These are phyloP conservation scores for Cephaloascus fragrans DNA, from an alignment of 805 yeast genomes.

Conservation along the genomic window DNA sequence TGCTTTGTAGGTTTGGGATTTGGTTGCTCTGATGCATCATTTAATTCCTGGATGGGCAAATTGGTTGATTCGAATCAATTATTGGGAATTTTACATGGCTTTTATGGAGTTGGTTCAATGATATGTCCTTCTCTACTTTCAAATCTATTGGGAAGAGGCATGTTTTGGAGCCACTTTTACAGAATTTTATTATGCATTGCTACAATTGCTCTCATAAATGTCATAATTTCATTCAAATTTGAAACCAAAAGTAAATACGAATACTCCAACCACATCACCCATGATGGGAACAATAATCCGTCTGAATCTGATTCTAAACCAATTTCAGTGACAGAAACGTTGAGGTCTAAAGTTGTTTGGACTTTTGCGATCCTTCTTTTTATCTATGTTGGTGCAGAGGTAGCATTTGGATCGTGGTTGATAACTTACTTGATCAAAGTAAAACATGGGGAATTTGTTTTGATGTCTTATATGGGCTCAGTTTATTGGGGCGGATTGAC, in stretches of 20 bases:
- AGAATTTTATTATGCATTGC: slow-evolving; percentile 20
- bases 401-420: slow-evolving; percentile 44
- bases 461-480: slow-evolving; percentile 38
- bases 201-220: slow-evolving; percentile 10
- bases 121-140: slow-evolving; percentile 38
- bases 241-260: slow-evolving; percentile 37
- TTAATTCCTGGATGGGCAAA: slow-evolving; percentile 43
- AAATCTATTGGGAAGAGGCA: slow-evolving; percentile 22
- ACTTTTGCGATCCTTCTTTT: slow-evolving; percentile 31
- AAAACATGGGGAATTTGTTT: slow-evolving; percentile 20
- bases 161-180: slow-evolving; percentile 37
- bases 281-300: too few relatives aligned
- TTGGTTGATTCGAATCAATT: slow-evolving; percentile 38
- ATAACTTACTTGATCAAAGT: slow-evolving; percentile 35
- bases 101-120: slow-evolving; percentile 45
- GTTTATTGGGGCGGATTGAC: slow-evolving; percentile 44
- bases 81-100: slow-evolving; percentile 42
- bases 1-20: slow-evolving; percentile 41
- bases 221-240: slow-evolving; percentile 20
- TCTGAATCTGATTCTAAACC: slow-evolving; percentile 10
- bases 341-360: slow-evolving; percentile 26
- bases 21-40: slow-evolving; percentile 46
- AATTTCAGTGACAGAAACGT: slow-evolving; percentile 6
- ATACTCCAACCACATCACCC: slow-evolving; percentile 11
- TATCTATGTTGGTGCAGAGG: slow-evolving; percentile 42